A percentile compares a stretch with the other conserved stretches of the same genome.
phyloP scores from a whole-genome alignment of 2,329 filamentous ascomycete species.

The Pseudogymnoascus sp. region DNA sequence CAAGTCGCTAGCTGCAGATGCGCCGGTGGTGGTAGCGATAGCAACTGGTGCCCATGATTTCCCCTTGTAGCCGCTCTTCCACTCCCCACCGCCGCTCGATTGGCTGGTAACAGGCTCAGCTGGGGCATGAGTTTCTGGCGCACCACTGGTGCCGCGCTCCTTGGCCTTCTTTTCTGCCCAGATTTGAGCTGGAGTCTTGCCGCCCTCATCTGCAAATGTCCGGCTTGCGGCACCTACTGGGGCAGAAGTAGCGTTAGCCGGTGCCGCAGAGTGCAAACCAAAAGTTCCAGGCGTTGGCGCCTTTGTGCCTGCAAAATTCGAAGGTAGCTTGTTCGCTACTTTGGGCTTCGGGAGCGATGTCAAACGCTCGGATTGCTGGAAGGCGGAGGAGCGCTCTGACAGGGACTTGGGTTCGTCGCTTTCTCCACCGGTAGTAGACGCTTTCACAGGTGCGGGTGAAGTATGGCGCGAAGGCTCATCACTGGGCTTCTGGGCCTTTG shows the following conservation, averaged over 20 bases:
- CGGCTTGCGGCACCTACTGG: slow-evolving; percentile 75
- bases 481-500: slow-evolving; percentile 63
- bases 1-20: slow-evolving; percentile 43
- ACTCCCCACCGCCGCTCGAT: slow-evolving; percentile 63
- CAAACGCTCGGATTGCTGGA: slow-evolving; percentile 69
- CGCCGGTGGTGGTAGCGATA: slow-evolving; percentile 53
- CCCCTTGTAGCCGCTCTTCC: slow-evolving; percentile 86
- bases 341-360: slow-evolving; percentile 90
- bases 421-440: slow-evolving; percentile 31
- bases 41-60: slow-evolving; percentile 86
- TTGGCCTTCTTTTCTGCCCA: slow-evolving; percentile 97
- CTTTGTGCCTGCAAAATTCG: slow-evolving; percentile 78
- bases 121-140: slow-evolving; percentile 37
- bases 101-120: slow-evolving; percentile 56
- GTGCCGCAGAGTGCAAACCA: slow-evolving; percentile 54
- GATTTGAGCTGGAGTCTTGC: slow-evolving; percentile 91
- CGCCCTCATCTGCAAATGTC: slow-evolving; percentile 88
- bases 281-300: slow-evolving; percentile 68
- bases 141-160: slow-evolving; percentile 54
- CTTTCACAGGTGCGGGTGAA: slow-evolving; percentile 37
- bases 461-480: slow-evolving; percentile 29
- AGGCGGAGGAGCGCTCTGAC: slow-evolving; percentile 68
- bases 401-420: slow-evolving; percentile 52
- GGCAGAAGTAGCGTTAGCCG: slow-evolving; percentile 43
- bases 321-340: slow-evolving; percentile 78